Base-by-base conservation (phyloP, 2,329 filamentous ascomycete species). In the Curvularia verruculosa region DNA sequence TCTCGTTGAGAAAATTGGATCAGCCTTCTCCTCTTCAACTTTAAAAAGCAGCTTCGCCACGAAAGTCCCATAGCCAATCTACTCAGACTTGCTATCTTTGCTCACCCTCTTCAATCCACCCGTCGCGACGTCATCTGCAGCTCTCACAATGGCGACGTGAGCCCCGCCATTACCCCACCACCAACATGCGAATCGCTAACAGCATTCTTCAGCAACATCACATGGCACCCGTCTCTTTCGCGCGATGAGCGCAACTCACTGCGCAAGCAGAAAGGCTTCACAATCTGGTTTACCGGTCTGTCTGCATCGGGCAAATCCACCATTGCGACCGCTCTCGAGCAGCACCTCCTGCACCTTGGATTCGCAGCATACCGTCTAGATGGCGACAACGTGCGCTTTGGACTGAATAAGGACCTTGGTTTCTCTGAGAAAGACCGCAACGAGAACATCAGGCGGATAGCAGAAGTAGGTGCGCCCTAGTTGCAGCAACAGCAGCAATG, bases 321-420 rank as follows among this genome's bases (percentile, higher is more conserved):
- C 56, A 91, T 99, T 61, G 95, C 95, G 53, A 96, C 92, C 2
- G 95, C 95, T 15, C 90, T 99, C 39, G 95, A 99, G 83, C 94
- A 97, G 82, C 92, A 97, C 78, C 88, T 99, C 31, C 87, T 99
- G 54, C 92, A 96, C 77, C 84, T 91, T 10, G 89, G 89, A 41
- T 82, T 95, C 49, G 82, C 89, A 54, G 90, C 93, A 59, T 99
- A 99, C 85, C 88, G 95, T 51, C 88, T 99, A 28, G 95, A 99
- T 79, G 95, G 94, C 72, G 95, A 99, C 85, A 99, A 99, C 80
- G 89, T 99, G 66, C 94, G 95, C 60, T 97, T 98, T 81, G 95
- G 95, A 15, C 85, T 99, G 67, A 99, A 98, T 87, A 96, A 96
- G 80, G 94, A 98, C 81, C 85, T 99, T 10, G 94, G 94, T 15